Base-by-base conservation (phyloP, 2,329 filamentous ascomycete genomes). In the Calonectria ilicicola region DNA sequence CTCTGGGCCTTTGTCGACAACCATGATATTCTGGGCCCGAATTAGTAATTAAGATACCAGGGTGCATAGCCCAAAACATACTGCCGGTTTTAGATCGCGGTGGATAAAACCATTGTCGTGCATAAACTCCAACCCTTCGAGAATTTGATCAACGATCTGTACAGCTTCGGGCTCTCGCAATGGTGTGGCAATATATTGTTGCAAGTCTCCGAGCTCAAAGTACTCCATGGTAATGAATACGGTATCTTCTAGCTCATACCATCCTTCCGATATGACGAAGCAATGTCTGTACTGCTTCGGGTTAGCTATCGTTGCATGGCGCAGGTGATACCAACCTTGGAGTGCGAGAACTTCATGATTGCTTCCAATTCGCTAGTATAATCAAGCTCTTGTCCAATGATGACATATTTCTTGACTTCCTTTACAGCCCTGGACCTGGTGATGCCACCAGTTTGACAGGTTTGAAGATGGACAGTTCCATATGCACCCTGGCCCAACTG, bases 181-280 rank as follows among this genome's bases (percentile, higher is more conserved):
- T 3, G 47, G 47, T 15, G 26, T 15, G 5, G 47, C 12, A 32
- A 42, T 56, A 17, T 26, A 12, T 27, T 42, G 46, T 19, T 69
- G 46, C 26, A 65, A 26, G 14, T 69, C 46, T 15, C 58, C 67
- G 27, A 63, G 58, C 21, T 42, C 35, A 29, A 69, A 35, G 12
- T 53, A 42, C n/a, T 69, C 67, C 67, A 53, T 69, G 0, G 46
- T 29, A 17, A 69, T 56, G 35, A 64, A 69, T 5, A 69, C 29
- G 12, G 42, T 40, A 32, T 63, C 56, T 1, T 23, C 10, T 2
- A 15, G 9, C 15, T 69, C 46, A 29, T 38, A 65, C 58, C 67
- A 69, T 5, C 58, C 67, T 7, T 35, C 17, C 7, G 29, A 64
- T 15, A 23, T 42, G 5, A 64, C 67, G 12, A 64, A 69, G 15